Evolutionary conservation across 208 protist species (phyloP).

Genomic region (Phytomonas francai): DNA sequence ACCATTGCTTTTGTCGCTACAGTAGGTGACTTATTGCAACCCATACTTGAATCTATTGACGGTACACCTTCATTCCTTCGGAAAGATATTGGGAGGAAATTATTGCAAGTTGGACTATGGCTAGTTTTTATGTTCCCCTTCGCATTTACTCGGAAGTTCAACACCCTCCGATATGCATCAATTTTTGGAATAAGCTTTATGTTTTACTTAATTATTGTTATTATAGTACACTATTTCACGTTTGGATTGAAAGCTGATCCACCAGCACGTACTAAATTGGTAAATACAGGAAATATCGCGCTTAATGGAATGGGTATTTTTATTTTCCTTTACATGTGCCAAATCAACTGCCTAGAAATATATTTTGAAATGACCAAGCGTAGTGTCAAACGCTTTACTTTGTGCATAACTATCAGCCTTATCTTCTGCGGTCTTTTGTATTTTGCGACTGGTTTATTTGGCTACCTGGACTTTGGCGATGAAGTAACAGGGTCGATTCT

Average conservation of each 20-base stretch:
- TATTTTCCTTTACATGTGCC: constrained; percentile 47
- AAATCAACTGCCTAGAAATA: constrained; percentile 47
- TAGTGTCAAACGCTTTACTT: constrained; percentile 15
- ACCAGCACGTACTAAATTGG: constrained; percentile 4
- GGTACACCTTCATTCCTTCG: constrained; percentile 35
- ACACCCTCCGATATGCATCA: constrained; percentile 71
- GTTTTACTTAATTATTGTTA: constrained; percentile 56
- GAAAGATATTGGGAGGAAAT: constrained; percentile 23
- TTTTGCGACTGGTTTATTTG: constrained; percentile 40
- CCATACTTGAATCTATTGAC: too few relatives aligned
- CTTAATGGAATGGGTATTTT: constrained; percentile 35
- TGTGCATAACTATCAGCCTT: constrained; percentile 24
- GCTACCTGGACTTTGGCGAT: constrained; percentile 57
- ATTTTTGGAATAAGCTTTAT: constrained; percentile 56
- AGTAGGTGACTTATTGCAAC: constrained; percentile 41
- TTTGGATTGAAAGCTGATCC: constrained; percentile 13
- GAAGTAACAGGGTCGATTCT: constrained; percentile 31
- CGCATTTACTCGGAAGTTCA: constrained; percentile 56
- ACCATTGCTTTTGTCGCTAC: constrained; percentile 68
- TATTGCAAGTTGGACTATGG: constrained; percentile 27
- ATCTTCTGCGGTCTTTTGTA: constrained; percentile 41
- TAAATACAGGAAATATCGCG: constrained; percentile 22
- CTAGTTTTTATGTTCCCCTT: constrained; percentile 65
- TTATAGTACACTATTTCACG: constrained; percentile 37
- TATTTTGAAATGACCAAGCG: constrained; percentile 27